Evolutionary conservation across 1,139 yeast genomes (phyloP).

Genomic region (Yamadazyma trypodendri): DNA sequence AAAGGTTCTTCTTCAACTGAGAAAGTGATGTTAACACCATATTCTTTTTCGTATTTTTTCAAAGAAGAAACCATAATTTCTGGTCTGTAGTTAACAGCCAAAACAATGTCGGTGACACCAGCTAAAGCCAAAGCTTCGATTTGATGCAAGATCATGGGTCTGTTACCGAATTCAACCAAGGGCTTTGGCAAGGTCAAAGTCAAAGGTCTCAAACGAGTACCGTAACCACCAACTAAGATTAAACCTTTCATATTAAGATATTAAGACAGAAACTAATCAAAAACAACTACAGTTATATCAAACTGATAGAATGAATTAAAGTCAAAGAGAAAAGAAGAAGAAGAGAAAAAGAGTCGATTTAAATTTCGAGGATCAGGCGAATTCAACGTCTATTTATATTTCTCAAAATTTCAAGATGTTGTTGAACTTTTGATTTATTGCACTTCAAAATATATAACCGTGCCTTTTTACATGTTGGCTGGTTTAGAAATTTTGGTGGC

Average conservation of each 20-base stretch:
- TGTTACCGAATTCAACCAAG: constrained; percentile 96
- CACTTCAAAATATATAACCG: not conserved
- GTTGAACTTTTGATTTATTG: constrained; percentile 2
- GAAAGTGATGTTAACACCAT: constrained; percentile 93
- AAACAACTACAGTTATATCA: not conserved
- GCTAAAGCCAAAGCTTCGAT: constrained; percentile 97
- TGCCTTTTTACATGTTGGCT: constrained; percentile 1
- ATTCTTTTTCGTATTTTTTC: constrained; percentile 89
- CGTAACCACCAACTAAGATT: constrained; percentile 99
- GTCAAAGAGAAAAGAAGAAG: constrained; percentile 9
- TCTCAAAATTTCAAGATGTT: constrained; percentile 2
- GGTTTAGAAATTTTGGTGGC: not conserved
- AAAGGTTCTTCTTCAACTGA: constrained; percentile 99
- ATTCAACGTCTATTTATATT: constrained; percentile 10
- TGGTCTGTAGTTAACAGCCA: constrained; percentile 99
- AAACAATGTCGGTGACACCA: constrained; percentile 97
- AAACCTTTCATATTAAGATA: constrained; percentile 78
- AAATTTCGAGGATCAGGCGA: constrained; percentile 5
- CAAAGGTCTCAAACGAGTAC: constrained; percentile 99
- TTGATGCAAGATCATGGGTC: constrained; percentile 96
- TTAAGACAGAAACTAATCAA: constrained; percentile 1
- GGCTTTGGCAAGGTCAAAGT: constrained; percentile 98
- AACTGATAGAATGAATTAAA: constrained; percentile 3
- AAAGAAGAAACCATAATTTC: constrained; percentile 97
- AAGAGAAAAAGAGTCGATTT: constrained; percentile 4